Base-by-base conservation (phyloP, 495 filamentous ascomycete species). In the Pyrenula aspistea region DNA sequence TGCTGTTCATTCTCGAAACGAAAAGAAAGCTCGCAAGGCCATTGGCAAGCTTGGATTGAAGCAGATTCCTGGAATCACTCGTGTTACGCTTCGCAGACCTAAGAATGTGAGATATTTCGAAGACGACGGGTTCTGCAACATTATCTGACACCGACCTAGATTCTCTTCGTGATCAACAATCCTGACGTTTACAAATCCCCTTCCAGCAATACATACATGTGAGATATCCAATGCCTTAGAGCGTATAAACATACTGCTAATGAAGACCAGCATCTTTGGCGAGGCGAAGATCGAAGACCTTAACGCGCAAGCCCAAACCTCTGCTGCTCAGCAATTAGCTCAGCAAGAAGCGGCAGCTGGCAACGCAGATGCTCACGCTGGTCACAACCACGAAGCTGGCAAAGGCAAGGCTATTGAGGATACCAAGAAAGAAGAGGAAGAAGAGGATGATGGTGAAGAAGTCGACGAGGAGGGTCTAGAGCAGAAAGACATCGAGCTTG, bases 261-360 rank as follows among this genome's bases (percentile, higher is more conserved):
- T 59, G 56, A 31, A 25, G 21, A 22, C 53, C 56, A 98, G 93
- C 75, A 95, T 99, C 77, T 99, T 99, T 74, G 93, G 93, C 71
- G 93, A 99, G 79, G 94, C 94, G 70, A 99, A 99, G 87, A 99
- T 94, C 67, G 94, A 99, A 80, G 94, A 99, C 76, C 78, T 97
- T 64, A 97, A 96, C 84, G 91, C 92, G 67, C 88, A 90, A 68
- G 92, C 93, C 65, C 92, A 95, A 79, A 88, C 90, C 67, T 86
- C 85, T 65, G 91, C 90, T 62, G 92, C 91, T 61, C 88, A 95
- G 73, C 87, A 92, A 76, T 84, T 95, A 56, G 86, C 91, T 62
- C 81, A 79, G 71, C 83, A 84, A 54, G 79, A 87, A 67, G 89
- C 89, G 61, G 83, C 81, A 61, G 89, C 89, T 56, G 89, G 87